Percentiles rank a stretch among this genome's conserved stretches.
Conservation (phyloP, 2,329 filamentous ascomycete species). For the Torrubiella hemipterigena region DNA sequence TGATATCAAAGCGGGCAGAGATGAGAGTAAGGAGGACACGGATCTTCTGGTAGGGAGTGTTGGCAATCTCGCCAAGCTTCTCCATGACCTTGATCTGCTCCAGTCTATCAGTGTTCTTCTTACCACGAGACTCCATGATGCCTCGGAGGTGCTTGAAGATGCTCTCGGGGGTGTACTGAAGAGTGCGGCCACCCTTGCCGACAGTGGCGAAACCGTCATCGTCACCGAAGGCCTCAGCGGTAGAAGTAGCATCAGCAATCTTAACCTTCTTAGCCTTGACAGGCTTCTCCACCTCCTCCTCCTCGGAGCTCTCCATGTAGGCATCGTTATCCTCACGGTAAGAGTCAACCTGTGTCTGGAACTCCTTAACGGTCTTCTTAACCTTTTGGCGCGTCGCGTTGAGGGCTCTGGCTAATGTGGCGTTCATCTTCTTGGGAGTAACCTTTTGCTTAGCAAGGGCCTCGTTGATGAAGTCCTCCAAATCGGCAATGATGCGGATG, state of each 20-base stretch:
- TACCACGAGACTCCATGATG: slow-evolving; percentile 91
- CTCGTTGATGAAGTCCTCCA: slow-evolving; percentile 92
- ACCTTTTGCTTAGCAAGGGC: slow-evolving; percentile 92
- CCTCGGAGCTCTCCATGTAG: slow-evolving; percentile 77
- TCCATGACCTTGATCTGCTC: slow-evolving; percentile 98
- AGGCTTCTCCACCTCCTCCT: slow-evolving; percentile 45
- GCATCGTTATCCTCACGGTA: slow-evolving; percentile 77
- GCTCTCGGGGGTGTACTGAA: slow-evolving; percentile 91
- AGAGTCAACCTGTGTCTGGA: slow-evolving; percentile 73
- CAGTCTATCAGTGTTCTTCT: slow-evolving; percentile 93
- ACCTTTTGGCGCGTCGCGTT: slow-evolving; percentile 98
- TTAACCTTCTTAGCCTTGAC: slow-evolving; percentile 34
- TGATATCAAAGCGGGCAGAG: slow-evolving; percentile 88
- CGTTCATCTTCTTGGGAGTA: slow-evolving; percentile 96
- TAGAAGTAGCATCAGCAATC: slow-evolving; percentile 29
- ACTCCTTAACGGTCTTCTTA: slow-evolving; percentile 97
- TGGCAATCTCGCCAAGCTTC: slow-evolving; percentile 81
- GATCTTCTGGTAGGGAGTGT: slow-evolving; percentile 86
- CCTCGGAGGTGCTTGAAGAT: slow-evolving; percentile 93
- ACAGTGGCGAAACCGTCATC: slow-evolving; percentile 86
- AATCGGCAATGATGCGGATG: slow-evolving; percentile 82
- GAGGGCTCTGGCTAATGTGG: slow-evolving; percentile 81
- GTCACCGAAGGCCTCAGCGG: slow-evolving; percentile 45
- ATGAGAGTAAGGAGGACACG: slow-evolving; percentile 84
- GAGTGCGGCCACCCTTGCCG: slow-evolving; percentile 74